Conservation (phyloP, 2,329 filamentous ascomycete species). For the Aspergillus transmontanensis region DNA sequence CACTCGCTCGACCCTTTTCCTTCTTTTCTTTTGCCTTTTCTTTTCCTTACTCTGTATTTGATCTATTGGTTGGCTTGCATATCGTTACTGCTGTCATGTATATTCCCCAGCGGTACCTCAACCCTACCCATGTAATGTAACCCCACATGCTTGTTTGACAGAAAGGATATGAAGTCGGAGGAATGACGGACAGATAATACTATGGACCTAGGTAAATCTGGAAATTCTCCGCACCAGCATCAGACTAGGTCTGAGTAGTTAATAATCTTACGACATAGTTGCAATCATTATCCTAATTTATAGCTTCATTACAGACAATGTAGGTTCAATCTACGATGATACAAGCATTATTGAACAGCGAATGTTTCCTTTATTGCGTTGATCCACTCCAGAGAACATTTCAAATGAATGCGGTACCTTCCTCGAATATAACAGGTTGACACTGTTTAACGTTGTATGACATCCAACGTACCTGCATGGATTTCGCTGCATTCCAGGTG, state of each 20-base stretch:
- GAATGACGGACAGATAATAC: not conserved
- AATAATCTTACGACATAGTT: conserved; percentile 11
- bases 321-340: not conserved
- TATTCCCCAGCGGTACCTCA: conserved; percentile 13
- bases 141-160: conserved; percentile 2
- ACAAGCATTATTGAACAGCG: not conserved
- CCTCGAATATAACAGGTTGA: not conserved
- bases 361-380: not conserved
- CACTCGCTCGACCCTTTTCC: conserved; percentile 20
- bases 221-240: not conserved
- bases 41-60: conserved; percentile 11
- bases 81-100: conserved; percentile 19
- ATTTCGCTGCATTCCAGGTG: not conserved
- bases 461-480: not conserved
- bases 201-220: not conserved
- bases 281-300: not conserved
- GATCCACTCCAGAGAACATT: not conserved
- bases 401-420: not conserved
- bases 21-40: conserved; percentile 16
- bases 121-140: conserved; percentile 11
- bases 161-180: not conserved
- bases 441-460: not conserved
- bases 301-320: not conserved
- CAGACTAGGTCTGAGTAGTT: conserved; percentile 3
- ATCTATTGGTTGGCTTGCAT: conserved; percentile 14